Conservation (phyloP, 805 yeast genomes). For the Pichia kluyveri region DNA sequence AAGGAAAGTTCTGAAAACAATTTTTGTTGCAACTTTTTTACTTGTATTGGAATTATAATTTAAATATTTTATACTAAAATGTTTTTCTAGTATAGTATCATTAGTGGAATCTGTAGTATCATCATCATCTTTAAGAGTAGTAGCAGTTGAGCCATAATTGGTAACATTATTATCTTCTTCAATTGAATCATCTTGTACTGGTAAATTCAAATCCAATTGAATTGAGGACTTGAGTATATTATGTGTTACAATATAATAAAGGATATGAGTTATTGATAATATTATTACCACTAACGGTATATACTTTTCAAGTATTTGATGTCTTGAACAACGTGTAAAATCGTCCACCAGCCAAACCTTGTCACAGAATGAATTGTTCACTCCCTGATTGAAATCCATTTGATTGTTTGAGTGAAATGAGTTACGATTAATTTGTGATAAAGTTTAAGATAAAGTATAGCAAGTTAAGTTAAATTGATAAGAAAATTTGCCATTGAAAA, state of each 20-base stretch:
- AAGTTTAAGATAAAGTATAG: no score
- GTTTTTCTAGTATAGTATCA: conserved; percentile 31
- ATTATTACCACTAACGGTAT: conserved; percentile 24
- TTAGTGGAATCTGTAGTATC: no score
- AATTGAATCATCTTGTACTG: neutral
- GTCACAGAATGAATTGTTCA: conserved; percentile 10
- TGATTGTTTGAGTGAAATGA: neutral
- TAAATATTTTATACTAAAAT: conserved; percentile 54
- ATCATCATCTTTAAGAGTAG: neutral
- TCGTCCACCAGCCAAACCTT: conserved; percentile 31
- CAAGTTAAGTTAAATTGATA: no score
- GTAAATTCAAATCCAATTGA: neutral
- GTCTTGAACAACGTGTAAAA: conserved; percentile 38
- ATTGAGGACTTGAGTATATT: neutral
- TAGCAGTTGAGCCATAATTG: neutral
- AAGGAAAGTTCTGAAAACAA: conserved; percentile 37
- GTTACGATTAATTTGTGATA: no score
- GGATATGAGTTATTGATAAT: conserved; percentile 22
- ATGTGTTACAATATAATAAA: conserved; percentile 1
- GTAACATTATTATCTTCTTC: neutral
- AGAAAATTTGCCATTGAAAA: no score
- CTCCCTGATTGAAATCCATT: neutral
- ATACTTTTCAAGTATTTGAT: conserved; percentile 24
- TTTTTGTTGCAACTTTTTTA: conserved; percentile 47
- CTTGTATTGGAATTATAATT: conserved; percentile 51